These are phyloP conservation scores for Lablab purpureus DNA, from an alignment of 306 rosid genomes.

Conservation along the genomic window DNA sequence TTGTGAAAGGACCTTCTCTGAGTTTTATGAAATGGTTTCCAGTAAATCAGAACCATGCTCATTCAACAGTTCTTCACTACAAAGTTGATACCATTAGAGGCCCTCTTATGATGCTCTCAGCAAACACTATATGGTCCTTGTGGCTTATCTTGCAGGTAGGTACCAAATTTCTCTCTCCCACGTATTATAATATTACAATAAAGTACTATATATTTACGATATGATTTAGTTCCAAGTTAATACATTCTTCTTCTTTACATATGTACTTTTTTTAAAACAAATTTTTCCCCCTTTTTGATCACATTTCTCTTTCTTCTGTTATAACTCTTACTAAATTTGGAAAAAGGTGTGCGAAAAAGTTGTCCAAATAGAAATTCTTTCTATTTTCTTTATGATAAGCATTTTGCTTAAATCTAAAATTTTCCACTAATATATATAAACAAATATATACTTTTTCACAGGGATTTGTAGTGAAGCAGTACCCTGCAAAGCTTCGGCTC, in stretches of 20 bases:
- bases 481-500: constrained; percentile 84
- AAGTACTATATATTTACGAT: not conserved
- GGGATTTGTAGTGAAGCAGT: constrained; percentile 75
- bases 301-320: not conserved
- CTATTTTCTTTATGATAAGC: not conserved
- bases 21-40: constrained; percentile 60
- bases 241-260: not conserved
- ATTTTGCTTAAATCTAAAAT: not conserved
- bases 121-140: constrained; percentile 78
- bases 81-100: constrained; percentile 66
- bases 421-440: not conserved
- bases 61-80: constrained; percentile 39
- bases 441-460: constrained; percentile 33
- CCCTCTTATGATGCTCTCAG: constrained; percentile 78
- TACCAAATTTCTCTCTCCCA: not conserved
- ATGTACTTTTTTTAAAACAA: not conserved
- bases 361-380: not conserved
- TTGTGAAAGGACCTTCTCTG: constrained; percentile 75
- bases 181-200: not conserved
- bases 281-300: not conserved
- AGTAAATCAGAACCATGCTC: constrained; percentile 31
- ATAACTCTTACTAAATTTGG: not conserved
- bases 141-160: constrained; percentile 93
- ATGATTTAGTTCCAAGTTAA: not conserved
- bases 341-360: not conserved